Evolutionary conservation across 305 asterid genomes (phyloP), one percentile per base, ranked within the genome.

Genomic region (Fraxinus velutina): DNA sequence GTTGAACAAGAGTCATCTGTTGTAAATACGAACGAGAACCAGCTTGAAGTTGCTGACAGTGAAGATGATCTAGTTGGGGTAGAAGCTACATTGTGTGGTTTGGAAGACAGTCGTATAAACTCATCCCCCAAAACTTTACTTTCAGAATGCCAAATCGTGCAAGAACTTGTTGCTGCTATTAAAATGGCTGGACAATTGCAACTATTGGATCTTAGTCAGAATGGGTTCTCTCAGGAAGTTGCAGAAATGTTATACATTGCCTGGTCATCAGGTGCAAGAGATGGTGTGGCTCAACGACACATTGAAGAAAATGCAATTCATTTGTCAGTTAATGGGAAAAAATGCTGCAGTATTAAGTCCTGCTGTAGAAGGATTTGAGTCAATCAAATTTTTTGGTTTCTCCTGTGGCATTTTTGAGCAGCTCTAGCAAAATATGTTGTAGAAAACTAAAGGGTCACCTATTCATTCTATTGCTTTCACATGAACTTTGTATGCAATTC

Each of bases 1-100:
- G 76, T 74, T 83, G 74, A 78, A 39, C 81, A 83, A 62, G 90
- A 75, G 70, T 33, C 42, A 29, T 84, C 82, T 71, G 75, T 78
- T 78, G 50, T 77, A 5, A 72, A 82, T 73, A 57, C 72, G 34
- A 80, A 83, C 29, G 86, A 39, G 50, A 79, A 83, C 85, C 87
- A 70, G 22, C 90, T 92, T 57, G 95, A 87, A 87, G 95, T 92
- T 85, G 91, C 97, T 79, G 98, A 96, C 82, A 91, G 94, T 88
- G 98, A 91, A 86, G 97, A 95, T 73, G 89, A 88, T n/a, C 80
- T 32, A 55, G 85, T 19, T 32, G 86, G 80, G 13, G 83, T 34
- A 8, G 87, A 84, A 42, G 84, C 83, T 60, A 70, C 85, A 24
- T 68, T 74, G 76, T 78, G 88, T 66, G 86, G 84, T 71, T 8